A percentile compares a stretch with the other conserved stretches of the same genome.
These are phyloP conservation scores for Erythrophleum ivorense DNA, from an alignment of 331 rosid species.

Conservation along the genomic window DNA sequence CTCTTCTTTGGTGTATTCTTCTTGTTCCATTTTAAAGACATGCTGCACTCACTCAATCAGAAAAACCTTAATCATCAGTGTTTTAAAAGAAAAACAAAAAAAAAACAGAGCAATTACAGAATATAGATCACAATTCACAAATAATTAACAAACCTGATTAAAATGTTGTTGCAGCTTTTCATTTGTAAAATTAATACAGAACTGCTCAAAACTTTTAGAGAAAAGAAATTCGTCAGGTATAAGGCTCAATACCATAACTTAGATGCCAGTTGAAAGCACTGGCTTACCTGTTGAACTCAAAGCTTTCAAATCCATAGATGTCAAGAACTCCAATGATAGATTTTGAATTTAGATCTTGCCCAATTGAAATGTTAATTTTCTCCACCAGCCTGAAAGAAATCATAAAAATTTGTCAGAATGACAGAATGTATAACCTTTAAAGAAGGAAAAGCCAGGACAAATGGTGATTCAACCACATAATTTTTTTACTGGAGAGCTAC, in stretches of 20 bases:
- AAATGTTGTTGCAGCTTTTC: slow-evolving; percentile 90
- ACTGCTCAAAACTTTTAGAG: slow-evolving; percentile 73
- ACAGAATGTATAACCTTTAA: background rate
- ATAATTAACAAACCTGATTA: slow-evolving; percentile 63
- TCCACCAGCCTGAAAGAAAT: slow-evolving; percentile 68
- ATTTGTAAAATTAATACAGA: slow-evolving; percentile 79
- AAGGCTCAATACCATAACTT: slow-evolving; percentile 9
- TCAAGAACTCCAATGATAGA: slow-evolving; percentile 81
- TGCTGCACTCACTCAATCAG: slow-evolving; percentile 58
- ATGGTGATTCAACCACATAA: background rate
- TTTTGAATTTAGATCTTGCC: slow-evolving; percentile 81
- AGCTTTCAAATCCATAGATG: slow-evolving; percentile 86
- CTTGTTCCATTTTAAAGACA: slow-evolving; percentile 87
- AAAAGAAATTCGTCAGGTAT: slow-evolving; percentile 38
- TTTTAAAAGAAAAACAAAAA: background rate
- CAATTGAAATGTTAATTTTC: slow-evolving; percentile 72
- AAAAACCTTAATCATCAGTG: slow-evolving; percentile 19
- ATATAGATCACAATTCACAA: background rate
- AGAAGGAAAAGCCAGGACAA: slow-evolving; percentile 4
- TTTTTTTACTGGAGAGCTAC: background rate
- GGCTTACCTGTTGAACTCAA: slow-evolving; percentile 70
- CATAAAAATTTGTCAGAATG: slow-evolving; percentile 26
- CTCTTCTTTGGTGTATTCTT: slow-evolving; percentile 80
- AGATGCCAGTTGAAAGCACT: slow-evolving; percentile 27
- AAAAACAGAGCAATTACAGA: background rate